These are phyloP conservation scores for Lasiosphaeria hispida DNA, from an alignment of 495 filamentous ascomycete genomes.

Conservation along the genomic window DNA sequence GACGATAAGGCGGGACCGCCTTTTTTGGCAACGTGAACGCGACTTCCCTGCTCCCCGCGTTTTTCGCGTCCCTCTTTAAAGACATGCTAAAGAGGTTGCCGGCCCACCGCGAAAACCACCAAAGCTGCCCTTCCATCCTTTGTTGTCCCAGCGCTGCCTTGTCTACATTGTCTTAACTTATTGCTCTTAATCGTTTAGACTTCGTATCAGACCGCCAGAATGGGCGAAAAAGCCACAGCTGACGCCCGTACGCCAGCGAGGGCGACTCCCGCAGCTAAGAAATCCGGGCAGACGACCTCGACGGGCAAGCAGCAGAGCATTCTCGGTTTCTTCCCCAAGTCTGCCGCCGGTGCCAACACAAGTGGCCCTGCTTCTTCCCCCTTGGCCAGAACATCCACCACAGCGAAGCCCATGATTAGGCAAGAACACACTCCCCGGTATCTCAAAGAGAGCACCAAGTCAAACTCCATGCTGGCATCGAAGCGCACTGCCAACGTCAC, in stretches of 20 bases:
- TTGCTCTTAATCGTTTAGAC: not conserved
- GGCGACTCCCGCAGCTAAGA: constrained; percentile 41
- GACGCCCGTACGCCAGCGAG: constrained; percentile 42
- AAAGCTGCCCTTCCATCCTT: not conserved
- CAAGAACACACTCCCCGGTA: constrained; percentile 33
- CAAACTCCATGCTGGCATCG: constrained; percentile 36
- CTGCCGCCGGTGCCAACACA: constrained; percentile 39
- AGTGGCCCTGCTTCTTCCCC: constrained; percentile 33
- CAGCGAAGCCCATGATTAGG: constrained; percentile 16
- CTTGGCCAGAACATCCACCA: constrained; percentile 18
- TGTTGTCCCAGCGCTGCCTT: not conserved
- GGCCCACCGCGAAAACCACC: not conserved
- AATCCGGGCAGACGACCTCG: constrained; percentile 34
- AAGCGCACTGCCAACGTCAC: constrained; percentile 53
- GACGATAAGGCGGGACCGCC: not conserved
- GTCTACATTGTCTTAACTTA: not conserved
- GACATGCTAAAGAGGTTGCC: constrained; percentile 8
- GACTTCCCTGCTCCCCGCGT: constrained; percentile 12
- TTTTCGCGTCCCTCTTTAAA: constrained; percentile 5
- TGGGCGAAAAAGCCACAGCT: constrained; percentile 29
- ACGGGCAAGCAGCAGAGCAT: constrained; percentile 74
- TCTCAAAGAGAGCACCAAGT: constrained; percentile 45
- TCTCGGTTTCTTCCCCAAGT: constrained; percentile 81
- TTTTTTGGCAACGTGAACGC: constrained; percentile 9
- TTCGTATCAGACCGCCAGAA: constrained; percentile 12